Conservation (phyloP, 768 basidiomycete species). For the Tylopilus balloui region DNA sequence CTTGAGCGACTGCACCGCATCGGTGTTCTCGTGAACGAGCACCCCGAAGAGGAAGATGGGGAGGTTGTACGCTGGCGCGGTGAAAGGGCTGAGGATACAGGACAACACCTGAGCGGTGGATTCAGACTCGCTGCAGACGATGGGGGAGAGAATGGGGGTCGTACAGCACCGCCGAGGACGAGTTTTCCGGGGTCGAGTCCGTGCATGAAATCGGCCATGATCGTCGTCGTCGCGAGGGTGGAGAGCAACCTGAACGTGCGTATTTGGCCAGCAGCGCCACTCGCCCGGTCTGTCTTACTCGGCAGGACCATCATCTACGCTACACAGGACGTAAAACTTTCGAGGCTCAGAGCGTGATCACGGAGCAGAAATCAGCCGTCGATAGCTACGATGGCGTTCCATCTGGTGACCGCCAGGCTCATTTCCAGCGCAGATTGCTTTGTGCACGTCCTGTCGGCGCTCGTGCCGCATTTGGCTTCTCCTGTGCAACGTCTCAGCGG, state of each 20-base stretch:
- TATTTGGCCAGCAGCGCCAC: not conserved
- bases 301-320: too few relatives aligned
- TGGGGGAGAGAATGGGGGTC: slow-evolving; percentile 7
- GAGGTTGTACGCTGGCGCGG: slow-evolving; percentile 68
- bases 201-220: slow-evolving; percentile 63
- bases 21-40: slow-evolving; percentile 66
- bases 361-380: not conserved
- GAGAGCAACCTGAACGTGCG: not conserved
- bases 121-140: not conserved
- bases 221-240: not conserved
- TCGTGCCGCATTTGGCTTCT: not conserved
- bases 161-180: slow-evolving; percentile 58
- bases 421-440: not conserved
- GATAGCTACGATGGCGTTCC: not conserved
- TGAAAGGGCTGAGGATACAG: slow-evolving; percentile 51
- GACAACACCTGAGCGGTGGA: slow-evolving; percentile 48
- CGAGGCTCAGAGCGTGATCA: too few relatives aligned
- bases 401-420: not conserved
- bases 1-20: slow-evolving; percentile 61
- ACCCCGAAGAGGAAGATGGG: slow-evolving; percentile 78
- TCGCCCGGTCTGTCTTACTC: too few relatives aligned
- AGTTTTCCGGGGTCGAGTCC: slow-evolving; percentile 70
- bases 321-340: too few relatives aligned
- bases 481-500: not conserved
- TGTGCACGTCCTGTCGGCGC: not conserved